Evolutionary conservation across 2,329 filamentous ascomycete species (phyloP), one percentile per base, ranked within the genome.

Genomic region (Xylaria sp.): DNA sequence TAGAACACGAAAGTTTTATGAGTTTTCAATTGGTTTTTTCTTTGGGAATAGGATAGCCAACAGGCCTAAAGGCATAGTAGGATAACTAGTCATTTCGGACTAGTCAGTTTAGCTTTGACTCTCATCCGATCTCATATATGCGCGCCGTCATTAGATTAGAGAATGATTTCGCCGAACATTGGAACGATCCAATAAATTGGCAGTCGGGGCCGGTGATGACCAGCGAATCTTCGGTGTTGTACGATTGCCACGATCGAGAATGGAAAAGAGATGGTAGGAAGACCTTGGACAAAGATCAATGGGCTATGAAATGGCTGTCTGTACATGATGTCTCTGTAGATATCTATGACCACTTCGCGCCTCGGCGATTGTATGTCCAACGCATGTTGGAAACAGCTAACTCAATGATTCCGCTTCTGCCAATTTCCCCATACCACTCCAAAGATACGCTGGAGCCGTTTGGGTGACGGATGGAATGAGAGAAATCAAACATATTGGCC

Each of bases 291-390:
- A 58, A 32, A 46, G 20, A 12, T 13, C 6, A 13, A 39, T 41
- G 39, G 43, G 34, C n/a, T 58, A 32, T 45, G 59, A n/a, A 58
- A 45, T 55, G 30, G 20, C 43, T 66, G 18, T 57, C n/a, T 53
- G 32, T 62, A 50, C 23, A 39, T 39, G 9, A 58, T n/a, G 18
- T n/a, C 5, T 60, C 7, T n/a, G 30, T 41, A 56, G 23, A 36
- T 60, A 20, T 6, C 25, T 6, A 41, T 50, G 10, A 25, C 18
- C 20, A n/a, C 20, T 36, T 34, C 7, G 9, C 23, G 50, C 15
- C 50, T 20, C 20, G 7, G 20, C 28, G 9, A 12, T n/a, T 12
- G n/a, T 13, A 45, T n/a, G 23, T 4, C 34, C 15, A 55, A 30
- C 18, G 2, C 60, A 39, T 48, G 12, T 13, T 10, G 18, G 13